Evolutionary conservation across 1,284 basidiomycete genomes (phyloP).

Genomic region (Mycosarcoma maydis): DNA sequence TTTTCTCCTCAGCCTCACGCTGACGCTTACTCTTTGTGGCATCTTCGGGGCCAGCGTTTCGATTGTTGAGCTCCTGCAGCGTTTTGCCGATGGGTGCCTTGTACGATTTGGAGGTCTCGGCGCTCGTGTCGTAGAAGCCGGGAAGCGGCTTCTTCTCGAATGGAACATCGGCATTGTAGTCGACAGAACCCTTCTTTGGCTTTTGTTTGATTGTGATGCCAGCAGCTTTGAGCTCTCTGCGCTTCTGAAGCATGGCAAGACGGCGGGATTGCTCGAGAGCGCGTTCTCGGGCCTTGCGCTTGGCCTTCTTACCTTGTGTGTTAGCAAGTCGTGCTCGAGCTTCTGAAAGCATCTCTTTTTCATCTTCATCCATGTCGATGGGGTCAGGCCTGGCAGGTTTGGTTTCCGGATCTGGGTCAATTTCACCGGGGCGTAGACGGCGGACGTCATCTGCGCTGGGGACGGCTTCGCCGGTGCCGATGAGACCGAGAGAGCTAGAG

Average conservation of each 20-base stretch:
- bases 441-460: slow-evolving; percentile 91
- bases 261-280: slow-evolving; percentile 89
- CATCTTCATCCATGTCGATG: slow-evolving; percentile 99
- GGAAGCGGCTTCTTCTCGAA: slow-evolving; percentile 95
- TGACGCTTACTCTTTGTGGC: slow-evolving; percentile 68
- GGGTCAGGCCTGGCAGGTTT: slow-evolving; percentile 97
- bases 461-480: slow-evolving; percentile 80
- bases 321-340: slow-evolving; percentile 97
- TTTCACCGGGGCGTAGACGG: slow-evolving; percentile 90
- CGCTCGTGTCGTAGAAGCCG: slow-evolving; percentile 96
- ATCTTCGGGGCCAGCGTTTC: slow-evolving; percentile 74
- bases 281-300: slow-evolving; percentile 91
- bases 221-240: slow-evolving; percentile 94
- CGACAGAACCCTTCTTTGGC: slow-evolving; percentile 94
- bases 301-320: slow-evolving; percentile 99
- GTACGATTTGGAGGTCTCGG: slow-evolving; percentile 88
- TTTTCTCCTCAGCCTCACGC: slow-evolving; percentile 74
- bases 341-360: slow-evolving; percentile 99
- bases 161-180: slow-evolving; percentile 98
- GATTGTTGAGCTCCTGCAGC: slow-evolving; percentile 73
- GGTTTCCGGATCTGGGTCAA: slow-evolving; percentile 98
- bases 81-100: slow-evolving; percentile 91
- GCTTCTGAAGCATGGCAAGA: slow-evolving; percentile 95
- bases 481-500: slow-evolving; percentile 72
- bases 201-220: slow-evolving; percentile 84